A percentile compares a stretch with the other conserved stretches of the same genome.
These are phyloP conservation scores for Paecilomyces dactylethromorphus DNA, from an alignment of 2,329 filamentous ascomycete genomes.

Conservation along the genomic window DNA sequence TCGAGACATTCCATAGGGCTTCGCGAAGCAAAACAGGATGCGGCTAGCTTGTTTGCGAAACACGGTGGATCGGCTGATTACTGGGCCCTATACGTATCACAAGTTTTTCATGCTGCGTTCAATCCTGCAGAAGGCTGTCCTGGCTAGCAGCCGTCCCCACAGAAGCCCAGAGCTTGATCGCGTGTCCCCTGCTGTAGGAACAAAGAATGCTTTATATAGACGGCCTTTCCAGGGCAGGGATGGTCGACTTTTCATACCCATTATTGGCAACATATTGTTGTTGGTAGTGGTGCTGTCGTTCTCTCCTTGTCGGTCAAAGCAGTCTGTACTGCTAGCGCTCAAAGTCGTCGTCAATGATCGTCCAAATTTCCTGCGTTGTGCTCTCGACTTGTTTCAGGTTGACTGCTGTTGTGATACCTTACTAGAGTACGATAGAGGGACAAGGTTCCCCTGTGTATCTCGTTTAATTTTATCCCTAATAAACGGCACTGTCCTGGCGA, in stretches of 20 bases:
- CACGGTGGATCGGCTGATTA: not conserved
- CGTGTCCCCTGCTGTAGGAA: not conserved
- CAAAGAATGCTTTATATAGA: not conserved
- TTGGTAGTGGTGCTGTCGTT: not conserved
- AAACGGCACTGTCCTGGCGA: not conserved
- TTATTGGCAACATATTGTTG: not conserved
- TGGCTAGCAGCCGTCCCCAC: not conserved
- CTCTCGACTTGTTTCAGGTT: not conserved
- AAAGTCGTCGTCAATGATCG: not conserved
- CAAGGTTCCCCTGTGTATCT: not conserved
- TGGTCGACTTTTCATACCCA: not conserved
- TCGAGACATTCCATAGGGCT: not conserved
- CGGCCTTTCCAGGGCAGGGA: not conserved
- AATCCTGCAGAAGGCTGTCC: not conserved
- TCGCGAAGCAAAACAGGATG: not conserved
- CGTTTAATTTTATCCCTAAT: not conserved
- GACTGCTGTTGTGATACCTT: not conserved
- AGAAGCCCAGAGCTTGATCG: not conserved
- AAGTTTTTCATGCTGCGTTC: not conserved
- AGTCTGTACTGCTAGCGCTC: not conserved
- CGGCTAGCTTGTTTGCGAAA: not conserved
- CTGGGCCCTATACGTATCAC: not conserved
- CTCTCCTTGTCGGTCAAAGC: not conserved
- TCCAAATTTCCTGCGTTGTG: not conserved
- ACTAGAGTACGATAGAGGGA: not conserved